phyloP scores from a whole-genome alignment of 2,329 filamentous ascomycete species.

The Colletotrichum melonis region DNA sequence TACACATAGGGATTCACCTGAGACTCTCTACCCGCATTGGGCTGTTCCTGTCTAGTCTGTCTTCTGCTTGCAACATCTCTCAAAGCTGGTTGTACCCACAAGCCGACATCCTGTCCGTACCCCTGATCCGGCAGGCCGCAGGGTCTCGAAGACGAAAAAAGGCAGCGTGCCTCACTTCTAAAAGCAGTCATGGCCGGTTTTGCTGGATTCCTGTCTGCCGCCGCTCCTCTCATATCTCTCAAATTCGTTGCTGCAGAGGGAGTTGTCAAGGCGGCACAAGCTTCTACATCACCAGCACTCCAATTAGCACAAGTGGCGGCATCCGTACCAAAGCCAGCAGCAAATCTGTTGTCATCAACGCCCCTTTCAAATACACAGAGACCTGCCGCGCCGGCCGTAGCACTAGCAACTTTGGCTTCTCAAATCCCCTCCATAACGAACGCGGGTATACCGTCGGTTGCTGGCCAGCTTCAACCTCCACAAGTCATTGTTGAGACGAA shows the following conservation, averaged over 20 bases:
- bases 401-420: background rate
- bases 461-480: background rate
- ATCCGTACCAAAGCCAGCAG: background rate
- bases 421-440: background rate
- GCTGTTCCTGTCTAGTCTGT: background rate
- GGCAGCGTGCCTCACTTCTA: background rate
- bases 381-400: background rate
- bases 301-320: background rate
- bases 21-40: background rate
- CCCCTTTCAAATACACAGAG: background rate
- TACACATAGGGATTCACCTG: constrained; percentile 2
- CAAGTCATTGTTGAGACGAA: constrained; percentile 26
- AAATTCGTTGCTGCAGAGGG: background rate
- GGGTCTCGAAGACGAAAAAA: background rate
- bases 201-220: background rate
- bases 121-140: constrained; percentile 6
- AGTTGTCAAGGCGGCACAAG: background rate
- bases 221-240: constrained; percentile 3
- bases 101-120: background rate
- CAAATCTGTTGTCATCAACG: background rate
- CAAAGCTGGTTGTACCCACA: constrained; percentile 2
- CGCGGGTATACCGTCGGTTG: background rate
- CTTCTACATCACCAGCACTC: background rate
- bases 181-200: constrained; percentile 17
- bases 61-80: background rate